These are phyloP conservation scores for Russula griseocarnosa DNA, from an alignment of 768 basidiomycete species.

Conservation along the genomic window DNA sequence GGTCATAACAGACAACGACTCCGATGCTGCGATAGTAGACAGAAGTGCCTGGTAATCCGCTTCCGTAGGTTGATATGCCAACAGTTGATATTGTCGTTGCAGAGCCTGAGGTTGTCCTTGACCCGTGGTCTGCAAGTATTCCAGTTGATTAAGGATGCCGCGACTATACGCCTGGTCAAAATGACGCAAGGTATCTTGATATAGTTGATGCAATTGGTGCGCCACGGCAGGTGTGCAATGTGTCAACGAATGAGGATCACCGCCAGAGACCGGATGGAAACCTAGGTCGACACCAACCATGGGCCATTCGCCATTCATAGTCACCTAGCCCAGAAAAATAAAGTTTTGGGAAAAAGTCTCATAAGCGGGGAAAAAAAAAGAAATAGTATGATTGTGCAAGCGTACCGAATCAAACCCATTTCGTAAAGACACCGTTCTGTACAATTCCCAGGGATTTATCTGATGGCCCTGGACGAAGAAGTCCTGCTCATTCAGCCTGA, in stretches of 20 bases:
- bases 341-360: neutral
- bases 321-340: slow-evolving; percentile 6
- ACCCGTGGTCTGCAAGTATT: neutral
- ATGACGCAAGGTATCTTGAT: slow-evolving; percentile 6
- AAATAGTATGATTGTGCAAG: neutral
- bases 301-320: slow-evolving; percentile 17
- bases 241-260: neutral
- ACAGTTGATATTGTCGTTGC: neutral
- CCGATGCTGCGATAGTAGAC: neutral
- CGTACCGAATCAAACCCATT: slow-evolving; percentile 19
- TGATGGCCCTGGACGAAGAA: slow-evolving; percentile 5
- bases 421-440: slow-evolving; percentile 5
- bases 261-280: neutral
- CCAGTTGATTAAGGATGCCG: neutral
- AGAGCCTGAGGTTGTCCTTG: neutral
- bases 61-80: slow-evolving; percentile 6
- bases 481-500: slow-evolving; percentile 15
- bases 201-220: slow-evolving; percentile 19
- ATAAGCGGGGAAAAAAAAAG: neutral
- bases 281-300: slow-evolving; percentile 10
- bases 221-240: slow-evolving; percentile 6
- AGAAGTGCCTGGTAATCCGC: slow-evolving; percentile 8
- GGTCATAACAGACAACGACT: neutral
- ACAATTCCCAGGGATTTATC: slow-evolving; percentile 13
- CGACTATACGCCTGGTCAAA: slow-evolving; percentile 13